Percentiles rank a stretch among this genome's conserved stretches.
Conservation (phyloP, 192 early-diverging fungal species). For the Coemansia sp. region DNA sequence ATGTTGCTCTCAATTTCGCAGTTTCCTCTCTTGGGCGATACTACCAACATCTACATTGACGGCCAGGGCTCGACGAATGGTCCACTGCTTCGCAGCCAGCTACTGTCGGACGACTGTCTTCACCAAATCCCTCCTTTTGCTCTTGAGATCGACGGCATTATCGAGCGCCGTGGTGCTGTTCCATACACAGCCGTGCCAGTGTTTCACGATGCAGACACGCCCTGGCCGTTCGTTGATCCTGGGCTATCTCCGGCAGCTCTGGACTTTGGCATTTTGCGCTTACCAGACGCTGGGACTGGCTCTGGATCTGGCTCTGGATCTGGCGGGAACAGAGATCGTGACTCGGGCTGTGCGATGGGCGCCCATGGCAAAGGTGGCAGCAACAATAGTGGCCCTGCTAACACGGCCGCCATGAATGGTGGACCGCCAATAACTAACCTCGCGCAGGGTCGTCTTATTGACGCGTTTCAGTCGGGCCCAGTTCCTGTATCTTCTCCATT, state of each 20-base stretch:
- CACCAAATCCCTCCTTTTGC: constrained; percentile 88
- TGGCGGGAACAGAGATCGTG: constrained; percentile 54
- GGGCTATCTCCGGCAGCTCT: constrained; percentile 49
- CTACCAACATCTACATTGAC: constrained; percentile 60
- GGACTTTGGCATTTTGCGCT: constrained; percentile 22
- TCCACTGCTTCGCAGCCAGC: constrained; percentile 76
- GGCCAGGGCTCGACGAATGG: constrained; percentile 64
- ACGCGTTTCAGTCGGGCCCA: not conserved
- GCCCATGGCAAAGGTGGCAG: not conserved
- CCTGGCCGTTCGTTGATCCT: constrained; percentile 81
- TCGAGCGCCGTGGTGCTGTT: constrained; percentile 85
- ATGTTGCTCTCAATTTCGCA: constrained; percentile 80
- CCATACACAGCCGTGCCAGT: constrained; percentile 93
- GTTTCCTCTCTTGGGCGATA: constrained; percentile 85
- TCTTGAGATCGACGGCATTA: constrained; percentile 90
- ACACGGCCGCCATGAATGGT: constrained; percentile 3
- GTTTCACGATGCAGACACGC: constrained; percentile 85
- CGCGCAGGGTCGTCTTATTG: not conserved
- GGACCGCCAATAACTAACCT: not conserved
- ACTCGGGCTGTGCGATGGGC: constrained; percentile 59
- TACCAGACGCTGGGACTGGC: constrained; percentile 32
- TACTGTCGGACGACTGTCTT: constrained; percentile 90
- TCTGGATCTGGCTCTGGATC: constrained; percentile 12
- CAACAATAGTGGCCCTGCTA: not conserved
- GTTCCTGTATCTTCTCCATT: not conserved